Conservation (phyloP, 345 rosid species). For the Capsella bursapastoris region DNA sequence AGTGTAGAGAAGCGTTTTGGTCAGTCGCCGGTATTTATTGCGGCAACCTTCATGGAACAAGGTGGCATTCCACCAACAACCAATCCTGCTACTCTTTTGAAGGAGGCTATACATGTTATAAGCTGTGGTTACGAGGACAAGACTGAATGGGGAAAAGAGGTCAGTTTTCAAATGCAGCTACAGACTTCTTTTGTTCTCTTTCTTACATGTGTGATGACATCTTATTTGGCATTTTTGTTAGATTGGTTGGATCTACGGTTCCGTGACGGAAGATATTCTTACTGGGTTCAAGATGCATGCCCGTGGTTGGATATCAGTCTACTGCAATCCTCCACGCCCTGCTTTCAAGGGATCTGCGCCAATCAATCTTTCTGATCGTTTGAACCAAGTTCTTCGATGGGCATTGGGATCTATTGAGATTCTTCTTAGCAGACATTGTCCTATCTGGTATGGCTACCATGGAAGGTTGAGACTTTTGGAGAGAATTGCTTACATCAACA, state of each 20-base stretch:
- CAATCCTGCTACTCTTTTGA: constrained; percentile 90
- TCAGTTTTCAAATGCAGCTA: constrained; percentile 39
- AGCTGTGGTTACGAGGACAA: constrained; percentile 99
- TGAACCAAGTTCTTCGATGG: constrained; percentile 99
- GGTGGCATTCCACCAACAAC: constrained; percentile 98
- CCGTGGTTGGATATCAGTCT: constrained; percentile 98
- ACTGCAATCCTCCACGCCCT: constrained; percentile 99
- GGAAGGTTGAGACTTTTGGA: constrained; percentile 85
- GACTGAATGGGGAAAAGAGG: constrained; percentile 99
- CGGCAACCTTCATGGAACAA: constrained; percentile 98
- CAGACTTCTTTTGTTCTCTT: not conserved
- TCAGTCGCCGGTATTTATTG: constrained; percentile 97
- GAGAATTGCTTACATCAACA: constrained; percentile 93
- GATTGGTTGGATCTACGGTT: constrained; percentile 99
- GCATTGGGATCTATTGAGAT: constrained; percentile 98
- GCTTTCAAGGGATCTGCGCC: constrained; percentile 99
- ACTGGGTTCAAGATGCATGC: constrained; percentile 99
- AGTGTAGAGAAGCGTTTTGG: constrained; percentile 98
- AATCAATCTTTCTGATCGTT: constrained; percentile 98
- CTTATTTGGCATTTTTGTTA: constrained; percentile 42
- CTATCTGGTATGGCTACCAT: constrained; percentile 96
- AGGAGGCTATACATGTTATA: constrained; percentile 98
- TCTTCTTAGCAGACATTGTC: constrained; percentile 97
- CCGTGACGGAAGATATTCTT: constrained; percentile 98
- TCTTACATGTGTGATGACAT: constrained; percentile 25